phyloP scores from a whole-genome alignment of 306 rosid species.

The Fagus crenata region DNA sequence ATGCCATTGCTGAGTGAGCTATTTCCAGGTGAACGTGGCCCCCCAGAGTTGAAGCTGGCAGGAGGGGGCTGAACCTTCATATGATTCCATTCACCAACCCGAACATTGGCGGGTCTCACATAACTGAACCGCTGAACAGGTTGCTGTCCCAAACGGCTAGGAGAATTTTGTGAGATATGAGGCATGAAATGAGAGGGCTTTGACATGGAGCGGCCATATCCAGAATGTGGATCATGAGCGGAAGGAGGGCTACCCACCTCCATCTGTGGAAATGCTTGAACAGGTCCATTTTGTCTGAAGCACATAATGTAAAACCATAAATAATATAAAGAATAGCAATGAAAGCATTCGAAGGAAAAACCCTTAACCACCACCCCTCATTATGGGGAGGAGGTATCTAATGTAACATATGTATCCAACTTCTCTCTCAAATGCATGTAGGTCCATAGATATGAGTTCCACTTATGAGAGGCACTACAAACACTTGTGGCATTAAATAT shows the following conservation, averaged over 20 bases:
- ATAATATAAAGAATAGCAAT: conserved; percentile 19
- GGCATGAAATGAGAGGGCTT: conserved; percentile 75
- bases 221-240: conserved; percentile 54
- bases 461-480: too few species aligned
- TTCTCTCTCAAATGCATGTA: too few species aligned
- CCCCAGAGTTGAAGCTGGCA: conserved; percentile 61
- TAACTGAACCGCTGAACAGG: conserved; percentile 64
- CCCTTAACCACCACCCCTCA: not conserved
- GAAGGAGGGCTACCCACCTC: conserved; percentile 76
- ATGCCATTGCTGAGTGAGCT: conserved; percentile 58
- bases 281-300: conserved; percentile 69
- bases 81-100: conserved; percentile 73
- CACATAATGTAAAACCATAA: conserved; percentile 19
- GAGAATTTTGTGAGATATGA: conserved; percentile 72
- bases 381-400: too few species aligned
- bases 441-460: conserved; percentile 5
- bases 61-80: conserved; percentile 70
- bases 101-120: conserved; percentile 54
- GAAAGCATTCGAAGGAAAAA: not conserved
- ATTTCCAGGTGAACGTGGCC: conserved; percentile 78
- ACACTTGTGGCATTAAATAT: too few species aligned
- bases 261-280: conserved; percentile 59
- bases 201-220: conserved; percentile 53
- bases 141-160: conserved; percentile 92
- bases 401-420: too few species aligned